phyloP scores from a whole-genome alignment of 116 monocot species.

The Iris pallida region DNA sequence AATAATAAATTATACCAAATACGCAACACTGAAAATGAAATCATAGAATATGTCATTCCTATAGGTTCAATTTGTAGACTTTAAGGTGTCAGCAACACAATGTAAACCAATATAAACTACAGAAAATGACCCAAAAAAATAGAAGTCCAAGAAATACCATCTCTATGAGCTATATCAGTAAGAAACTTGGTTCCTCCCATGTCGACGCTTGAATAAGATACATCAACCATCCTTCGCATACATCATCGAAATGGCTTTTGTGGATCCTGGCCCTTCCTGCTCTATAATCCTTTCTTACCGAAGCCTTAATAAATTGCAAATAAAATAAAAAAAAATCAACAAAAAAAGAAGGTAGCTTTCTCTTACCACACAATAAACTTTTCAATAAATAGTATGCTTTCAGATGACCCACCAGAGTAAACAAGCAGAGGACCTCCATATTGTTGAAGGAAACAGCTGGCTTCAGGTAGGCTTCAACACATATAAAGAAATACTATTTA shows the following conservation, averaged over 20 bases:
- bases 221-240: constrained; percentile 25
- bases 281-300: constrained; percentile 7
- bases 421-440: background rate
- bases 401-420: constrained; percentile 2
- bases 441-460: constrained; percentile 6
- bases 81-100: no score
- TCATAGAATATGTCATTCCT: background rate
- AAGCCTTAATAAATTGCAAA: constrained; percentile 10
- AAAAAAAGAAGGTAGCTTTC: background rate
- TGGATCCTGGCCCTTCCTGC: background rate
- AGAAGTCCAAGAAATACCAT: constrained; percentile 13
- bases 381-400: background rate
- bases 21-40: background rate
- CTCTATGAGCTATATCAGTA: constrained; percentile 19
- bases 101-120: no score
- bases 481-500: background rate
- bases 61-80: no score
- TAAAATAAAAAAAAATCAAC: background rate
- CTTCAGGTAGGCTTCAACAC: background rate
- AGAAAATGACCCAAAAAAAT: background rate
- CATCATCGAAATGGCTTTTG: constrained; percentile 10
- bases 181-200: constrained; percentile 23
- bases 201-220: constrained; percentile 25
- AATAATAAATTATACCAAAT: background rate
- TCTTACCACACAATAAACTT: background rate